Base-by-base conservation (phyloP, 306 rosid genomes). In the cucumber (Cucumis sativus) region DNA sequence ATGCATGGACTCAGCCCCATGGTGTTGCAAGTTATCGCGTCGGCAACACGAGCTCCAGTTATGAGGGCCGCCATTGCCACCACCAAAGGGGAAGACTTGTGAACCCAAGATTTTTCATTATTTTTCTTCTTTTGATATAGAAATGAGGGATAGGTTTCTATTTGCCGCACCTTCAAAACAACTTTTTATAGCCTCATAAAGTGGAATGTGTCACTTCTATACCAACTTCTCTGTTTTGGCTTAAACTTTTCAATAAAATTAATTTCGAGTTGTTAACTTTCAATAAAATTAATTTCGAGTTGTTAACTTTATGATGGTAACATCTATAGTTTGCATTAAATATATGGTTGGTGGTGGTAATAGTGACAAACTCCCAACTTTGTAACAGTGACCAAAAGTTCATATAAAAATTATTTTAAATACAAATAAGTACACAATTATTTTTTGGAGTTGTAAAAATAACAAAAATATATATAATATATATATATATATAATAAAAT, bases 1-100 rank as follows among this genome's bases (percentile, higher is more conserved):
- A 55, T 6, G 75, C 85, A 84, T 43, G 81, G 33, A 8, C 68
- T 58, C 56, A 84, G 10, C 74, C 79, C 78, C 80, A 49, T 2
- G 0, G 81, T 77, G 30, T 43, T 79, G 69, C 85, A 81, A 2
- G 62, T 74, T 35, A 23, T 40, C 8, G 73, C 82, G 47, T 65
- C 77, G 7, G 75, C 70, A 7, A 6, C 2, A 8, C 21, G 56
- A 2, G 74, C 23, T 73, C 45, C 35, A 17, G 20, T 51, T 1
- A 65, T 33, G 18, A 56, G 20, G 16, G 52, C 65, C 57, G 7
- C 58, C 56, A 54, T 23, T 20, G 56, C 23, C 9, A 40, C 55
- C 35, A 58, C 41, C 77, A 75, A 9, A 66, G 14, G 51, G 5
- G 7, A 39, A 66, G 72, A 2, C 28, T 10, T 18, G 30, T 8